Conservation (phyloP, 768 basidiomycete species). For the Boletus pseudo-olivaceus region DNA sequence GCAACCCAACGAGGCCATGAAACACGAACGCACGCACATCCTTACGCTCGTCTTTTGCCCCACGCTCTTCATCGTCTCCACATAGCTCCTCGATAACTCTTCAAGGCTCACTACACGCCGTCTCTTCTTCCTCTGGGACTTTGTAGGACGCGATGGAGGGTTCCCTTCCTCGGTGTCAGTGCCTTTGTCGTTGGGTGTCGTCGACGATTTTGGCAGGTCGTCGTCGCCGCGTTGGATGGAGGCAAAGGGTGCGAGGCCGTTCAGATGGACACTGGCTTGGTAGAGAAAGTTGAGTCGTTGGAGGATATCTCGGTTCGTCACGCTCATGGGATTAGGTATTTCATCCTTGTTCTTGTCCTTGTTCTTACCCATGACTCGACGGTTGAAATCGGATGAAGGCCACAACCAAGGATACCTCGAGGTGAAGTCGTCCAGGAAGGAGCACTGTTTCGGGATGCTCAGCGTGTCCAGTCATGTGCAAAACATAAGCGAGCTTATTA, state of each 20-base stretch:
- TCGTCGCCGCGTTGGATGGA: not conserved
- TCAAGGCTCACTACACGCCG: conserved; percentile 31
- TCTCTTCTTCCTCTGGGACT: conserved; percentile 14
- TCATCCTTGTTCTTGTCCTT: conserved; percentile 59
- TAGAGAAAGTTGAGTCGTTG: conserved; percentile 85
- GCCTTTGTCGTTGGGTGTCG: not conserved
- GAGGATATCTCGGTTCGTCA: conserved; percentile 69
- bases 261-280: conserved; percentile 70
- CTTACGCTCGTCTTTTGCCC: conserved; percentile 74
- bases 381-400: not conserved
- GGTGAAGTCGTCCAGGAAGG: too few species aligned
- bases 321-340: conserved; percentile 51
- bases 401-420: too few species aligned
- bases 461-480: too few species aligned
- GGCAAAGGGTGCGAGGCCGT: conserved; percentile 30
- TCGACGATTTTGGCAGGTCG: not conserved
- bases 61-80: conserved; percentile 63
- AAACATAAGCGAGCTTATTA: not conserved
- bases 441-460: too few species aligned
- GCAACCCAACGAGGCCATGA: not conserved
- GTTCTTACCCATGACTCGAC: conserved; percentile 58
- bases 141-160: not conserved
- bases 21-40: conserved; percentile 49
- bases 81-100: conserved; percentile 64
- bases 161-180: not conserved